Evolutionary conservation across 331 rosid species (phyloP).

Genomic region (Cydonia oblonga): DNA sequence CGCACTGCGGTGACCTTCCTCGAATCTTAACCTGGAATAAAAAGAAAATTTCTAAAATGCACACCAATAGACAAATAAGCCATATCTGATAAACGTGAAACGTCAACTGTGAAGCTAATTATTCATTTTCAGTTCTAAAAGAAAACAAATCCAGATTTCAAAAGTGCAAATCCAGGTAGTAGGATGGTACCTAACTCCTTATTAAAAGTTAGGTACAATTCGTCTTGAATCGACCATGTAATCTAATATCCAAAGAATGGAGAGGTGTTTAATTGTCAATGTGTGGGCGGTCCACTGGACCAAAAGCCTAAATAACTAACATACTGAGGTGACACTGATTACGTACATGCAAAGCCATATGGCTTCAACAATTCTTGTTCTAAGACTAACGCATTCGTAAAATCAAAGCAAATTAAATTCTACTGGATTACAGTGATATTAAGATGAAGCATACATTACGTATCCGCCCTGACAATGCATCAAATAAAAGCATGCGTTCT

Average conservation of each 20-base stretch:
- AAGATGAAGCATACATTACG: slow-evolving; percentile 67
- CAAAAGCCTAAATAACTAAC: not conserved
- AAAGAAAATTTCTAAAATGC: not conserved
- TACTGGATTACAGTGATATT: no score
- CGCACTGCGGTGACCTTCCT: slow-evolving; percentile 70
- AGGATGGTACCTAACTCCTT: not conserved
- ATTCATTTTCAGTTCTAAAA: not conserved
- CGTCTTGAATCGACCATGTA: not conserved
- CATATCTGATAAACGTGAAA: not conserved
- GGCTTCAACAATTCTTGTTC: not conserved
- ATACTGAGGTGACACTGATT: not conserved
- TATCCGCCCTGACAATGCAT: slow-evolving; percentile 68
- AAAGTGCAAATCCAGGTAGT: not conserved
- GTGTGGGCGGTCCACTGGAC: not conserved
- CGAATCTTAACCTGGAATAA: slow-evolving; percentile 76
- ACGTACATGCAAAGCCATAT: not conserved
- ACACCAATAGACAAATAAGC: not conserved
- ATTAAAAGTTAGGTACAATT: not conserved
- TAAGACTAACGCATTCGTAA: not conserved
- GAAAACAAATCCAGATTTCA: not conserved
- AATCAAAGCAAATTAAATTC: not conserved
- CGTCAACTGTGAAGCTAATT: not conserved
- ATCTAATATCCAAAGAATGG: not conserved
- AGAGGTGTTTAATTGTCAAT: not conserved
- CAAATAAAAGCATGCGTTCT: slow-evolving; percentile 85